Percentiles rank a stretch among this genome's conserved stretches.
phyloP scores from a whole-genome alignment of 75 land plant species.

The Adiantum capillusveneris region DNA sequence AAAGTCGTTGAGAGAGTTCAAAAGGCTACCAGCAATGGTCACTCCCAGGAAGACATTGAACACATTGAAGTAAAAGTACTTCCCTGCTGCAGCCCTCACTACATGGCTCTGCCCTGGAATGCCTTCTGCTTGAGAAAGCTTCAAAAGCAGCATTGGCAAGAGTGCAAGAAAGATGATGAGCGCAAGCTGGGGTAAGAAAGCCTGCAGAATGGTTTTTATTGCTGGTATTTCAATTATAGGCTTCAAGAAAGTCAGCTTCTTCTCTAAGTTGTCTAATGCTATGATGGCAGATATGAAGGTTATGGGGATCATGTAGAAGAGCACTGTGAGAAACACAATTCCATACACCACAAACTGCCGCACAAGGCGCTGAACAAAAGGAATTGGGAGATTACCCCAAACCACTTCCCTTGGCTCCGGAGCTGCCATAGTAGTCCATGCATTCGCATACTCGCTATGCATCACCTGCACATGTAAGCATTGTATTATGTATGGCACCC shows the following conservation, averaged over 20 bases:
- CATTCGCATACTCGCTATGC: constrained; percentile 45
- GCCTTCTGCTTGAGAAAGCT: constrained; percentile 68
- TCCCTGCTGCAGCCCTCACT: constrained; percentile 69
- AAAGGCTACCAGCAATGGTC: constrained; percentile 57
- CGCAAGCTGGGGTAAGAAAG: constrained; percentile 79
- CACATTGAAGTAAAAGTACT: constrained; percentile 76
- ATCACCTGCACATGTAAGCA: constrained; percentile 12
- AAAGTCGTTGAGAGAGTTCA: constrained; percentile 41
- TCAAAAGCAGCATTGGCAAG: constrained; percentile 57
- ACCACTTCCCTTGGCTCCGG: constrained; percentile 77
- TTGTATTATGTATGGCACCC: too few species aligned
- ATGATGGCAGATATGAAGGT: constrained; percentile 65
- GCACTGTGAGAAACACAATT: constrained; percentile 53
- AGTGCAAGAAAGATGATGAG: constrained; percentile 71
- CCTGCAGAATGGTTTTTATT: constrained; percentile 65
- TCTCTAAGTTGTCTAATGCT: constrained; percentile 54
- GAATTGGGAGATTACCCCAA: constrained; percentile 52
- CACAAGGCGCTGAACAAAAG: constrained; percentile 36
- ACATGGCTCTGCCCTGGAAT: constrained; percentile 58
- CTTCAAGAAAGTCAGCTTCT: constrained; percentile 64
- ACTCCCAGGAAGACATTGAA: constrained; percentile 90
- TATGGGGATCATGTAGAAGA: constrained; percentile 93
- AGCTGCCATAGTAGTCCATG: constrained; percentile 73
- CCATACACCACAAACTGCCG: constrained; percentile 48
- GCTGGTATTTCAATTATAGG: constrained; percentile 27